These are phyloP conservation scores for Microdochium bolleyi DNA, from an alignment of 2,329 filamentous ascomycete genomes.

Conservation along the genomic window DNA sequence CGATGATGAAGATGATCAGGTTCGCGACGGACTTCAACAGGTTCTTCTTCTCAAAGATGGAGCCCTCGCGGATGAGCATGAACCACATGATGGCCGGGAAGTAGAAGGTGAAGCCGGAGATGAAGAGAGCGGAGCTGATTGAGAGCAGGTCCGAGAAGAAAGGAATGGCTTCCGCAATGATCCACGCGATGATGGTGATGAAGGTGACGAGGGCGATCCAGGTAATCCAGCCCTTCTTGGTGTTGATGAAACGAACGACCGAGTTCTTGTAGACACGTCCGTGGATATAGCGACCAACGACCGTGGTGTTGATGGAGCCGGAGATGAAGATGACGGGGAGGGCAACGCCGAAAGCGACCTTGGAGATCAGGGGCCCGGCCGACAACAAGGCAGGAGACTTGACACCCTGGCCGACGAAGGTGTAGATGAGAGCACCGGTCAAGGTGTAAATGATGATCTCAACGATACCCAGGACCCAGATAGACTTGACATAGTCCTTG, in stretches of 20 bases:
- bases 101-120: constrained; percentile 36
- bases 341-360: constrained; percentile 55
- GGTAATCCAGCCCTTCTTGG: constrained; percentile 20
- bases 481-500: constrained; percentile 24
- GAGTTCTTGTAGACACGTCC: constrained; percentile 21
- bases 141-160: constrained; percentile 63
- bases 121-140: constrained; percentile 40
- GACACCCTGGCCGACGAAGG: constrained; percentile 48
- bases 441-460: constrained; percentile 52
- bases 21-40: constrained; percentile 12
- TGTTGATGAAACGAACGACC: constrained; percentile 23
- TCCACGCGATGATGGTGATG: constrained; percentile 57
- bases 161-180: constrained; percentile 67
- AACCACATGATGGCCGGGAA: constrained; percentile 26
- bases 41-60: constrained; percentile 18
- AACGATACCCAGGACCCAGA: constrained; percentile 45
- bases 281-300: constrained; percentile 32
- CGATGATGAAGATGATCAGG: constrained; percentile 17
- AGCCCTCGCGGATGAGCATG: constrained; percentile 20
- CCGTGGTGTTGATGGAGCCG: constrained; percentile 54
- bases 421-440: constrained; percentile 54
- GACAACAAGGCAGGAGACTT: constrained; percentile 53
- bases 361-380: constrained; percentile 41
- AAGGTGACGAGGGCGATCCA: constrained; percentile 52
- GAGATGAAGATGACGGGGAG: constrained; percentile 58